phyloP scores from a whole-genome alignment of 148 eudicot species.

The Camellia granthamiana region DNA sequence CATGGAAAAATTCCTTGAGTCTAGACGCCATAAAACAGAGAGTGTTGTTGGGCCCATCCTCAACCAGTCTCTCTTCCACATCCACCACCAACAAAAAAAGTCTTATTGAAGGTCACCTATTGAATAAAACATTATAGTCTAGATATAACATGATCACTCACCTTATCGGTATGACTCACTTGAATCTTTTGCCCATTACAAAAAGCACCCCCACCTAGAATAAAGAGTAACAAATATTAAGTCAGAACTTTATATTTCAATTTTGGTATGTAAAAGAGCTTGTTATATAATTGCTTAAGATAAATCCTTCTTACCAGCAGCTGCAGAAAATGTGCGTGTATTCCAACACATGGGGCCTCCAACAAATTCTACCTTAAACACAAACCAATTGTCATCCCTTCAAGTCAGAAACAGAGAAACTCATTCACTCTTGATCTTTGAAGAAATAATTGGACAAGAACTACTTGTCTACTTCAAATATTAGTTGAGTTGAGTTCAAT shows the following conservation, averaged over 20 bases:
- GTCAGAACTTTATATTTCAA: not conserved
- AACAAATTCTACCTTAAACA: constrained; percentile 87
- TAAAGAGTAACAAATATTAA: constrained; percentile 7
- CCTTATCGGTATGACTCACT: constrained; percentile 74
- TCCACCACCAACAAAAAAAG: not conserved
- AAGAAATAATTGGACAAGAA: not conserved
- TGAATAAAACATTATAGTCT: too few species aligned
- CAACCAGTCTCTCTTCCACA: not conserved
- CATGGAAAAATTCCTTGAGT: not conserved
- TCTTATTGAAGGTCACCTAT: not conserved
- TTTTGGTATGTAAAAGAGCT: constrained; percentile 5
- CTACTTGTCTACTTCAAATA: not conserved
- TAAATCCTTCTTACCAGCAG: constrained; percentile 57
- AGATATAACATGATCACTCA: constrained; percentile 32
- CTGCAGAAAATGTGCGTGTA: constrained; percentile 92
- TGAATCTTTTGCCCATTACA: constrained; percentile 80
- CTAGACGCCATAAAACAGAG: not conserved
- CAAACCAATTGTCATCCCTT: constrained; percentile 19
- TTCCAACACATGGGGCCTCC: constrained; percentile 98
- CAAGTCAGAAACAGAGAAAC: constrained; percentile 3
- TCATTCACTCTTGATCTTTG: not conserved
- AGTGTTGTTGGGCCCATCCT: not conserved
- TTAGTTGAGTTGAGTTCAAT: too few species aligned
- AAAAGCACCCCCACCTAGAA: constrained; percentile 90
- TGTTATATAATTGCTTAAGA: constrained; percentile 8